Evolutionary conservation across 2,329 filamentous ascomycete species (phyloP), one percentile per base, ranked within the genome.

Genomic region (Lecanicillium sp.): DNA sequence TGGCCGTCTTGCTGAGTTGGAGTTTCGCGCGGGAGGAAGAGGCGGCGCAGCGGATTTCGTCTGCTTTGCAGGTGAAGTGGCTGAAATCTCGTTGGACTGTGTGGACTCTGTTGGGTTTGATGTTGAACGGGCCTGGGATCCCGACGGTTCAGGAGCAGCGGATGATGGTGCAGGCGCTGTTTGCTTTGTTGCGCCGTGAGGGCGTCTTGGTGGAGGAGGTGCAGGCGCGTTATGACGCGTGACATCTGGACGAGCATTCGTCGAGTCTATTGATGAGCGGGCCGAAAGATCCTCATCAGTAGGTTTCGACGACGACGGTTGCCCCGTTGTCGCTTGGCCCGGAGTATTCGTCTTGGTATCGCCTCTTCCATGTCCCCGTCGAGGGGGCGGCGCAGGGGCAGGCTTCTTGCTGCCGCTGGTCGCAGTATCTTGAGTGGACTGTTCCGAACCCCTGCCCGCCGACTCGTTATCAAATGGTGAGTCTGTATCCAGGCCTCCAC

Each of bases 121-220:
- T 8, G 7, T 31, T n/a, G 29, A n/a, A 7, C 15, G 29, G 6
- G 15, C 16, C 17, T 35, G 35, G 15, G 34, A n/a, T 11, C 35
- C 37, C 15, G 37, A 41, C 22, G 31, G 42, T 28, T 19, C 39
- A 25, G 16, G 37, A 18, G 13, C 42, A 50, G 19, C 43, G 19
- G 46, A 44, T 5, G 48, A 41, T 2, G 48, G 43, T 12, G 45
- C 30, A 15, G 49, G 49, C 27, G 42, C 52, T 3, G 51, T 47
- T 30, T 56, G 56, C 28, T 53, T 62, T n/a, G 60, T 53, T 13
- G 47, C 51, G 33, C 64, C 61, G 22, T 59, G 59, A 6, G 65
- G 66, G 20, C 75, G 64, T 32, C 74, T 64, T 8, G 75, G 71
- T 1, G 75, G 74, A 14, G 75, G 74, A 13, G 75, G 73, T 8